Conservation (phyloP, 495 filamentous ascomycete genomes). For the Aspergillus mulundensis region DNA sequence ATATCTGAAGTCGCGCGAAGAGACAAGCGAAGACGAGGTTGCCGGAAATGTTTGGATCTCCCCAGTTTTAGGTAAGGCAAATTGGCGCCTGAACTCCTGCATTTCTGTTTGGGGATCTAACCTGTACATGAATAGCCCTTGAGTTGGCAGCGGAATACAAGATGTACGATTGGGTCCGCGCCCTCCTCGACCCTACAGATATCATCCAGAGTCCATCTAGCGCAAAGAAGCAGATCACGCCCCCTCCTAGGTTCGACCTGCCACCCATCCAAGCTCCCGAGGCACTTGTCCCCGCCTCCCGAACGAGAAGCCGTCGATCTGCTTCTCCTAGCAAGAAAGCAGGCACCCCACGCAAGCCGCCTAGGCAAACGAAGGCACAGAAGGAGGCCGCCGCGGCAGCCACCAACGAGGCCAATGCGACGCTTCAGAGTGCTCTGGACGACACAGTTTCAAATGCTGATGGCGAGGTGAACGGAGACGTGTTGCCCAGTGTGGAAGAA, state of each 20-base stretch:
- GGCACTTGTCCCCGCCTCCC: slow-evolving; percentile 34
- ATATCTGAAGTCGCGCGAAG: slow-evolving; percentile 71
- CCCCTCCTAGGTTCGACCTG: slow-evolving; percentile 64
- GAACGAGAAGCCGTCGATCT: slow-evolving; percentile 49
- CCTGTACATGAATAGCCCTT: slow-evolving; percentile 52
- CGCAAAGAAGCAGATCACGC: slow-evolving; percentile 61
- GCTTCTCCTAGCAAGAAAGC: slow-evolving; percentile 57
- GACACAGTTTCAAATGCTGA: slow-evolving; percentile 36
- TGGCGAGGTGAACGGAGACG: slow-evolving; percentile 22
- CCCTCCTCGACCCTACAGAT: slow-evolving; percentile 75
- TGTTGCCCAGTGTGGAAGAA: slow-evolving; percentile 26
- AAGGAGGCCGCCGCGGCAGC: slow-evolving; percentile 47
- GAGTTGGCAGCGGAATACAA: slow-evolving; percentile 77
- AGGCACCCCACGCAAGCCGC: slow-evolving; percentile 67
- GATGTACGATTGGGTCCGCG: slow-evolving; percentile 82
- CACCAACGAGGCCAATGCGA: slow-evolving; percentile 46
- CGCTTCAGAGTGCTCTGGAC: slow-evolving; percentile 47
- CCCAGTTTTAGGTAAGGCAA: slow-evolving; percentile 64
- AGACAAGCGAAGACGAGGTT: slow-evolving; percentile 84
- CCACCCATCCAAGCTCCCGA: slow-evolving; percentile 41
- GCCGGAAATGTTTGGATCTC: slow-evolving; percentile 97
- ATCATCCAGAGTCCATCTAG: slow-evolving; percentile 56
- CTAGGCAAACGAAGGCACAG: slow-evolving; percentile 53
- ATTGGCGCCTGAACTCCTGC: neutral
- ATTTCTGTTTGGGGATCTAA: slow-evolving; percentile 7